A percentile compares a stretch with the other conserved stretches of the same genome.
Evolutionary conservation across 139 green algal genomes (phyloP).

Genomic region (Trebouxia sp.): DNA sequence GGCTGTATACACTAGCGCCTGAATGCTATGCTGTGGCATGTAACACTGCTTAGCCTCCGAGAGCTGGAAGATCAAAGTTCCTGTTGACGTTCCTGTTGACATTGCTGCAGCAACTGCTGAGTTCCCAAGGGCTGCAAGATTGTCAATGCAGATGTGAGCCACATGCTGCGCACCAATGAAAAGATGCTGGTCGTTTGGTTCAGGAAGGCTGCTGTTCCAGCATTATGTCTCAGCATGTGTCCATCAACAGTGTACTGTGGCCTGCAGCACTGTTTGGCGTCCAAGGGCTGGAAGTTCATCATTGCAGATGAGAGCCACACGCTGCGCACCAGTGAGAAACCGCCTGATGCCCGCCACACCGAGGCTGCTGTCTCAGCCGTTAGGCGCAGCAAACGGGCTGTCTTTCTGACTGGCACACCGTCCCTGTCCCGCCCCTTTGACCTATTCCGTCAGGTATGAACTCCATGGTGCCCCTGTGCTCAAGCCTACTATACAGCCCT

Average conservation of each 20-base stretch:
- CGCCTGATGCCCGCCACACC: slow-evolving; percentile 69
- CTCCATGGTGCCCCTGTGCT: no score
- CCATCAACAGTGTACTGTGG: not conserved
- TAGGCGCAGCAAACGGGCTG: slow-evolving; percentile 41
- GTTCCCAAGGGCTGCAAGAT: slow-evolving; percentile 71
- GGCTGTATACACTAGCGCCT: no score
- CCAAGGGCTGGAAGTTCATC: slow-evolving; percentile 72
- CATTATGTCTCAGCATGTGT: slow-evolving; percentile 43
- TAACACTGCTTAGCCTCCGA: slow-evolving; percentile 75
- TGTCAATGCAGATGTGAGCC: slow-evolving; percentile 81
- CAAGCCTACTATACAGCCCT: no score
- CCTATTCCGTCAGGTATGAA: slow-evolving; percentile 78
- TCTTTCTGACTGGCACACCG: slow-evolving; percentile 91
- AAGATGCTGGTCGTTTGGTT: slow-evolving; percentile 56
- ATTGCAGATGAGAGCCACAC: slow-evolving; percentile 86
- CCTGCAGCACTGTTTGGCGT: slow-evolving; percentile 71
- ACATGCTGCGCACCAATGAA: slow-evolving; percentile 77
- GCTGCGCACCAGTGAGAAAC: slow-evolving; percentile 68
- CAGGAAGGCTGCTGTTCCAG: slow-evolving; percentile 65
- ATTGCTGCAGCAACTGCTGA: no score
- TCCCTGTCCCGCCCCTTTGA: slow-evolving; percentile 86
- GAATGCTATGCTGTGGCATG: not conserved
- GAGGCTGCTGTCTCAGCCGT: slow-evolving; percentile 61
- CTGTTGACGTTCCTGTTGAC: no score
- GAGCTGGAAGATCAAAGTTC: no score